Evolutionary conservation across 495 filamentous ascomycete species (phyloP).

Genomic region (Aspergillus nidulans): DNA sequence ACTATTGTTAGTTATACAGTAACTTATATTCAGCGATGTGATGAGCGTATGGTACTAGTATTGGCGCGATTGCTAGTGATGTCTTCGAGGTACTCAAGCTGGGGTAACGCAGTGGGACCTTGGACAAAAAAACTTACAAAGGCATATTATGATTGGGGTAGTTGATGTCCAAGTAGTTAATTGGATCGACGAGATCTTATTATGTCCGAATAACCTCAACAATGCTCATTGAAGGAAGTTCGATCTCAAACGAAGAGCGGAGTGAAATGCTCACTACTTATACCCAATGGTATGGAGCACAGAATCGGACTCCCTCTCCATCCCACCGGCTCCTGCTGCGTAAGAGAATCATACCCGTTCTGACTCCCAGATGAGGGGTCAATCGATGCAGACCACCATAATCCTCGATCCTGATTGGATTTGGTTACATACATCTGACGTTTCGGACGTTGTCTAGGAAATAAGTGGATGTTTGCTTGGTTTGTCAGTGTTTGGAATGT

Average conservation of each 20-base stretch:
- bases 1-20: constrained; percentile 7
- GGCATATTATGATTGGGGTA: constrained; percentile 18
- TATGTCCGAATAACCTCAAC: no score
- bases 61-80: neutral
- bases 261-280: constrained; percentile 1
- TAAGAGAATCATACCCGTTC: neutral
- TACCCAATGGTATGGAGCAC: neutral
- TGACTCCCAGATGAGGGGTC: neutral
- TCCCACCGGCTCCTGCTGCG: neutral
- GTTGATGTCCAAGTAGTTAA: no score
- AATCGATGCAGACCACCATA: neutral
- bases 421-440: neutral
- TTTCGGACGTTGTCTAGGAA: neutral
- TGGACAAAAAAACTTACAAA: constrained; percentile 22
- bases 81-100: neutral
- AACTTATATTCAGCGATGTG: neutral
- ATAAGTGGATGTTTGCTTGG: neutral
- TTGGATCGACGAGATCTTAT: no score
- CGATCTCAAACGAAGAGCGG: no score
- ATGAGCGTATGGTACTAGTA: neutral
- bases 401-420: neutral
- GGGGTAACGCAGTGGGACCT: no score
- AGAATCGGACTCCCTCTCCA: neutral
- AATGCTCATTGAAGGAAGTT: no score
- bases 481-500: constrained; percentile 28